These are phyloP conservation scores for Hyphodiscus hymeniophilus DNA, from an alignment of 495 filamentous ascomycete genomes.

Conservation along the genomic window DNA sequence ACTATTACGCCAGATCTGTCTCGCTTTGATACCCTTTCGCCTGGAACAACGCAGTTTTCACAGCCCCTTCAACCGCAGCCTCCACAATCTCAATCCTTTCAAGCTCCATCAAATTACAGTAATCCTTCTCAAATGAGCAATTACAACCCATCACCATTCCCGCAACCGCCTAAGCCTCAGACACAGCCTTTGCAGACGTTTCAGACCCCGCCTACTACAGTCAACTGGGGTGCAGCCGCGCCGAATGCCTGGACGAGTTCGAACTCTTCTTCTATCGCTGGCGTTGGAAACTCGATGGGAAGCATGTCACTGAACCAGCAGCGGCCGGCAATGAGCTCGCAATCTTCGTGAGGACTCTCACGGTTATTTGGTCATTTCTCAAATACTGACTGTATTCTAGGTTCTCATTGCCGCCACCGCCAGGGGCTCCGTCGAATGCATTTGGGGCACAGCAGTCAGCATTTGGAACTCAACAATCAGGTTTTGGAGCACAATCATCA, in stretches of 20 bases:
- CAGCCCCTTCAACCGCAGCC: slow-evolving; percentile 38
- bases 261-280: slow-evolving; percentile 23
- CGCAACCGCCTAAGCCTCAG: slow-evolving; percentile 2
- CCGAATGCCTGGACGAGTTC: slow-evolving; percentile 20
- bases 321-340: slow-evolving; percentile 8
- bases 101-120: slow-evolving; percentile 13
- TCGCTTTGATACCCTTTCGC: slow-evolving; percentile 37
- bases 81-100: background rate
- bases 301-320: slow-evolving; percentile 16
- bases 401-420: slow-evolving; percentile 42
- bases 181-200: background rate
- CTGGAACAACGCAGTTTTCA: slow-evolving; percentile 44
- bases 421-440: slow-evolving; percentile 30
- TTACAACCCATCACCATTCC: slow-evolving; percentile 1
- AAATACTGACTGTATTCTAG: too few relatives aligned
- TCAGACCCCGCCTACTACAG: slow-evolving; percentile 4
- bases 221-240: slow-evolving; percentile 19
- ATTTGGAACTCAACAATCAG: slow-evolving; percentile 16
- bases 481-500: too few relatives aligned
- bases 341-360: slow-evolving; percentile 21
- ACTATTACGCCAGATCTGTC: slow-evolving; percentile 49
- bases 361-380: background rate
- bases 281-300: slow-evolving; percentile 23
- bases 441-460: slow-evolving; percentile 25
- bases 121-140: slow-evolving; percentile 5